These are phyloP conservation scores for Jatropha multifida DNA, from an alignment of 441 rosid species.

Conservation along the genomic window DNA sequence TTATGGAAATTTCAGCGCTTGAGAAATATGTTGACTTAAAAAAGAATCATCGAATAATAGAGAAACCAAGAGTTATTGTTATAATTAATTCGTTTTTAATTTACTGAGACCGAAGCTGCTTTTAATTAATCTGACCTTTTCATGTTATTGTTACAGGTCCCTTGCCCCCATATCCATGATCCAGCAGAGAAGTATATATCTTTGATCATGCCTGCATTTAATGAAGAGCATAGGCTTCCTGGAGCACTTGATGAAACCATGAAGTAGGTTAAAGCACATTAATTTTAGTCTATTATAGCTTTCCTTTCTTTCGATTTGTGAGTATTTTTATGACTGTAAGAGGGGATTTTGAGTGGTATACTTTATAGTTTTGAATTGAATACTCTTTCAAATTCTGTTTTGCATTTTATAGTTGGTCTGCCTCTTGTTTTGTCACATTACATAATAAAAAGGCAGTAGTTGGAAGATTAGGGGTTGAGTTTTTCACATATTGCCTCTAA, in stretches of 20 bases:
- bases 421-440: not conserved
- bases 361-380: not conserved
- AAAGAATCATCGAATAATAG: not conserved
- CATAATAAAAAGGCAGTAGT: not conserved
- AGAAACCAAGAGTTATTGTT: not conserved
- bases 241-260: constrained; percentile 84
- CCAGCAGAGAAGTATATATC: constrained; percentile 87
- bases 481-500: constrained; percentile 13
- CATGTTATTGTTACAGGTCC: constrained; percentile 45
- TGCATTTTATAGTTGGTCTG: not conserved
- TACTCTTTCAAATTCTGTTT: not conserved
- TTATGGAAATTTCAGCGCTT: not conserved
- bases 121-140: constrained; percentile 9
- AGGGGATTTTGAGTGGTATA: not conserved
- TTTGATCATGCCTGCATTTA: constrained; percentile 82
- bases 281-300: not conserved
- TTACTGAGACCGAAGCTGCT: not conserved
- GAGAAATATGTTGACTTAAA: not conserved
- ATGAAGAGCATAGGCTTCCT: constrained; percentile 93
- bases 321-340: not conserved
- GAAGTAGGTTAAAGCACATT: constrained; percentile 41
- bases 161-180: constrained; percentile 59
- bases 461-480: not conserved
- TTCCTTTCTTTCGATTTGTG: not conserved
- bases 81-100: not conserved